Base-by-base conservation (phyloP, 805 yeast species). In the Novakomyces olei region DNA sequence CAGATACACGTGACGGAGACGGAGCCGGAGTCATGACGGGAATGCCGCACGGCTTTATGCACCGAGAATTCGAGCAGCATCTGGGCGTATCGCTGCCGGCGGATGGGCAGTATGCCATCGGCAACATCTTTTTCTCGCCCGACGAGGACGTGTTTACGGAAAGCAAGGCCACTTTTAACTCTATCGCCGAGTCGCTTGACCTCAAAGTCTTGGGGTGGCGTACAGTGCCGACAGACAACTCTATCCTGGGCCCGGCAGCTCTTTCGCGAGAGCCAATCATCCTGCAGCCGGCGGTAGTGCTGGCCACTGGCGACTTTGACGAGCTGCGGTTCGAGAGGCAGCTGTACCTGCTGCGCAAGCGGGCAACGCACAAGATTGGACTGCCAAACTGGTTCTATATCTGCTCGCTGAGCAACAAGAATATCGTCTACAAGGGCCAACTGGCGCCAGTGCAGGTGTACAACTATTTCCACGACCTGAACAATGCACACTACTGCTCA, bases 11-110 rank as follows among this genome's bases (percentile, higher is more conserved):
- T 46, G 94, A 85, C 52, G 98, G 98, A 55, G 98, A 85, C 51
- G 98, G 98, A 56, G 98, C 98, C 18, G 98, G 98, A 54, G 80
- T 85, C 39, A 69, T 85, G 68, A 69, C 88, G 32, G 75, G 92
- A 19, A 70, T 85, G 40, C 94, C 95, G 23, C 94, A 83, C 57
- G 71, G 67, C 41, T 79, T 88, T 53, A 69, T 85, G 63, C 55
- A 56, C 37, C 69, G 85, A 52, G 96, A 85, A 58, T 83, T 83
- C 51, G 67, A 67, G 45, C 69, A 73, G 44, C 67, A 68, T 37
- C 63, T 74, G 47, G 60, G 68, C 41, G 58, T 78, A 34, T 63
- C 61, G 36, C 58, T 85, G 38, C 96, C 96, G 15, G 58, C 61
- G 4, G 57, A 61, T 38, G 92, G 92, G 39, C 91, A 80, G 52